Conservation (phyloP, 2,329 filamentous ascomycete genomes). For the Dendryphion nanum region DNA sequence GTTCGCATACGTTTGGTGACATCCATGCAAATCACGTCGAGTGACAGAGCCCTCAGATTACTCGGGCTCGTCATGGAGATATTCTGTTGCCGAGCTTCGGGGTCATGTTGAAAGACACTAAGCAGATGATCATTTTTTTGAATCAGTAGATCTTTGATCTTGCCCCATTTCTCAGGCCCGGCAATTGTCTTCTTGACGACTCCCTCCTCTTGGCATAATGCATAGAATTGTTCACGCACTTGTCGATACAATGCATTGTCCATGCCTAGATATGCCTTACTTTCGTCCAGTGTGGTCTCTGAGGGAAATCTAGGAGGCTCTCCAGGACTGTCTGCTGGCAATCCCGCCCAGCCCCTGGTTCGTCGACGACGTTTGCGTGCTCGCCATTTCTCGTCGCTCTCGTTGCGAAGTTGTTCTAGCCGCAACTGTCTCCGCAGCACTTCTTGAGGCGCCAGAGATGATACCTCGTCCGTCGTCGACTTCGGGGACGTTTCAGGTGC, state of each 20-base stretch:
- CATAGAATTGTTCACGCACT: slow-evolving; percentile 65
- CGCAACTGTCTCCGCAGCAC: slow-evolving; percentile 25
- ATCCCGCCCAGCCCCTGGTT: slow-evolving; percentile 65
- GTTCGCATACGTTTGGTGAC: slow-evolving; percentile 77
- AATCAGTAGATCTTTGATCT: slow-evolving; percentile 66
- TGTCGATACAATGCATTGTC: slow-evolving; percentile 63
- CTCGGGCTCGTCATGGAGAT: slow-evolving; percentile 27
- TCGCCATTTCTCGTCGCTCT: slow-evolving; percentile 62
- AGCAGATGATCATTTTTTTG: slow-evolving; percentile 64
- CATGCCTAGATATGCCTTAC: slow-evolving; percentile 67
- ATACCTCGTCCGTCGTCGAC: neutral
- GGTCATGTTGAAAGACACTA: slow-evolving; percentile 56
- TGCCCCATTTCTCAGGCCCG: slow-evolving; percentile 71
- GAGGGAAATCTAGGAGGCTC: slow-evolving; percentile 74
- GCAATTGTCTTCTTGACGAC: slow-evolving; percentile 76
- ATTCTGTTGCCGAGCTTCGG: slow-evolving; percentile 51
- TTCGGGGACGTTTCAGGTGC: neutral
- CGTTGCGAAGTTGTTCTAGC: slow-evolving; percentile 49
- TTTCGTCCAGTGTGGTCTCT: slow-evolving; percentile 78
- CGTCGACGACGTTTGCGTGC: slow-evolving; percentile 66
- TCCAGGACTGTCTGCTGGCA: slow-evolving; percentile 66
- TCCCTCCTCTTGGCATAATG: slow-evolving; percentile 65
- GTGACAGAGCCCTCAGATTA: slow-evolving; percentile 64
- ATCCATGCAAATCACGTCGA: slow-evolving; percentile 78
- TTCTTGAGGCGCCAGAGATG: slow-evolving; percentile 21